Evolutionary conservation across 106 monocot species (phyloP).

Genomic region (Chionographis japonica): DNA sequence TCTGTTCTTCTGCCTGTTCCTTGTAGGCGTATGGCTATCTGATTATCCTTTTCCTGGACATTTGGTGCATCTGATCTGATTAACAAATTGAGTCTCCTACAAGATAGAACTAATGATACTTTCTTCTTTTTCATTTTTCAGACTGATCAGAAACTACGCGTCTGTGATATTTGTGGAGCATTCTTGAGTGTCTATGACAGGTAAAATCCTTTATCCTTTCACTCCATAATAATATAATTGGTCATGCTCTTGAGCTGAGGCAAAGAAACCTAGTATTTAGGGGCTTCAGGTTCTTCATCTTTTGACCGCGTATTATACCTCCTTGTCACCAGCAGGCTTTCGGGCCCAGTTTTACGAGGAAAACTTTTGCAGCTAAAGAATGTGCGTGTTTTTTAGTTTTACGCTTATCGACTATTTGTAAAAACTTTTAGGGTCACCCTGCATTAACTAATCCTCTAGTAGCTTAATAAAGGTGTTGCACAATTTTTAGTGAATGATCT

Average conservation of each 20-base stretch:
- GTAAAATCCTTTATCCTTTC: conserved; percentile 35
- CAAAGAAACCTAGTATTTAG: conserved; percentile 16
- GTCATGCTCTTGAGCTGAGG: neutral
- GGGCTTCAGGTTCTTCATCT: conserved; percentile 37
- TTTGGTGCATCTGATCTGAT: too few species aligned
- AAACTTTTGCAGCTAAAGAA: conserved; percentile 94
- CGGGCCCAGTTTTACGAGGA: conserved; percentile 85
- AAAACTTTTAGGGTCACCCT: conserved; percentile 13
- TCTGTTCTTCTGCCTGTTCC: too few species aligned
- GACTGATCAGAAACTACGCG: conserved; percentile 95
- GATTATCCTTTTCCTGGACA: too few species aligned
- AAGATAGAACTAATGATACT: neutral
- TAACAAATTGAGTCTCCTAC: too few species aligned
- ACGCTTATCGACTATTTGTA: conserved; percentile 31
- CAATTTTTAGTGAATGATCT: conserved; percentile 8
- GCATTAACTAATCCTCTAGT: conserved; percentile 1
- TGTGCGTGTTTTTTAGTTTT: conserved; percentile 81
- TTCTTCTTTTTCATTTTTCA: conserved; percentile 34
- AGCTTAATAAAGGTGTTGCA: neutral
- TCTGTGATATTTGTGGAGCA: conserved; percentile 96
- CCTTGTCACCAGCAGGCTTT: conserved; percentile 90
- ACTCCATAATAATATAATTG: neutral
- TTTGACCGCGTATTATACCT: conserved; percentile 63
- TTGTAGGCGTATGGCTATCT: too few species aligned
- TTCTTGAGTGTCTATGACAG: conserved; percentile 98